A percentile compares a stretch with the other conserved stretches of the same genome.
phyloP scores from a whole-genome alignment of 768 basidiomycete genomes.

The Paxillus ammoniavirescens region DNA sequence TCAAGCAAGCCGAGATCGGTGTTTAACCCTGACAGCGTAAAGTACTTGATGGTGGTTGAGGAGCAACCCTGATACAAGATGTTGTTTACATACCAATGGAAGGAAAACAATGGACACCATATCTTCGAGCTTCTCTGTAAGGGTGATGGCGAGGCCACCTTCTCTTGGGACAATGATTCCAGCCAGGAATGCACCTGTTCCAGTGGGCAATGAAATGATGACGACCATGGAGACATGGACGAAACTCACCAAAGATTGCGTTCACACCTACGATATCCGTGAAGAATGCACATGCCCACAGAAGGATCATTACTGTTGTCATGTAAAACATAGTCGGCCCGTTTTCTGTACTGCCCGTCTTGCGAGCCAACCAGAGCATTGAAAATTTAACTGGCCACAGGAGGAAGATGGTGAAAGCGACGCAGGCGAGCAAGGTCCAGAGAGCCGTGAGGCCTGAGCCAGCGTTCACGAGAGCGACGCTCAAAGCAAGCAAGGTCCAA shows the following conservation, averaged over 20 bases:
- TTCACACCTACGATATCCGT: slow-evolving; percentile 92
- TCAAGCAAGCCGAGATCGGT: slow-evolving; percentile 86
- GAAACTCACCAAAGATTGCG: slow-evolving; percentile 74
- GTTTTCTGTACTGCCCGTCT: slow-evolving; percentile 77
- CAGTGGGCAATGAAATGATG: neutral
- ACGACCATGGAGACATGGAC: neutral
- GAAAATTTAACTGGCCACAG: slow-evolving; percentile 61
- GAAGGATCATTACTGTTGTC: slow-evolving; percentile 74
- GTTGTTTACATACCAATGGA: slow-evolving; percentile 54
- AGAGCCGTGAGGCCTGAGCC: slow-evolving; percentile 80
- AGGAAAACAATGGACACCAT: slow-evolving; percentile 88
- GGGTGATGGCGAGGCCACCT: slow-evolving; percentile 77
- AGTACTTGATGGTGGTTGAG: slow-evolving; percentile 58
- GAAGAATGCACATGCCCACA: slow-evolving; percentile 89
- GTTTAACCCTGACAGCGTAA: slow-evolving; percentile 86
- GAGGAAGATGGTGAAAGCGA: slow-evolving; percentile 80
- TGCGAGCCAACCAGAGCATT: slow-evolving; percentile 70
- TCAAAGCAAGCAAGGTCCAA: slow-evolving; percentile 87
- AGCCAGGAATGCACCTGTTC: slow-evolving; percentile 72
- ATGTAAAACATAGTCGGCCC: slow-evolving; percentile 89
- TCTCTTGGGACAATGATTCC: slow-evolving; percentile 85
- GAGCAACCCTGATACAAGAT: neutral
- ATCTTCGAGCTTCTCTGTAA: slow-evolving; percentile 98
- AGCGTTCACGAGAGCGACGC: slow-evolving; percentile 90
- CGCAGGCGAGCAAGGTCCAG: slow-evolving; percentile 76